Percentiles rank a stretch among this genome's conserved stretches.
These are phyloP conservation scores for Diaporthe citriasiana DNA, from an alignment of 2,329 filamentous ascomycete genomes.

Conservation along the genomic window DNA sequence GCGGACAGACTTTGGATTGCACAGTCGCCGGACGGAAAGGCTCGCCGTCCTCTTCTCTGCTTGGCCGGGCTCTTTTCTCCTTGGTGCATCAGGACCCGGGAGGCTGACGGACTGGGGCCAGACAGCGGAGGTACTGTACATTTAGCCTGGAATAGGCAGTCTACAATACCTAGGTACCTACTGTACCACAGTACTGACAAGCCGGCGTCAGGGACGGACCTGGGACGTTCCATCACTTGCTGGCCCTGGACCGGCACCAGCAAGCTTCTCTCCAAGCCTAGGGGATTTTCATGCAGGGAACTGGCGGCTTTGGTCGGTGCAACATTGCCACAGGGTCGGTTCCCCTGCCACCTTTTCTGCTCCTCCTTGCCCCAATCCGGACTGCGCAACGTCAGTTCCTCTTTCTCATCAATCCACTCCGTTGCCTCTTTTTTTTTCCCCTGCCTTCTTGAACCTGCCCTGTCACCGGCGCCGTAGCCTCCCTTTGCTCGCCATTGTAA, in stretches of 20 bases:
- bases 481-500: constrained; percentile 29
- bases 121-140: not conserved
- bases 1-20: not conserved
- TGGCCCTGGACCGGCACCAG: constrained; percentile 34
- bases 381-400: constrained; percentile 38
- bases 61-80: not conserved
- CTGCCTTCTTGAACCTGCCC: constrained; percentile 21
- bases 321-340: constrained; percentile 43
- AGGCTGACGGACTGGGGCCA: not conserved
- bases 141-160: not conserved
- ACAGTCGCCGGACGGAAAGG: constrained; percentile 1
- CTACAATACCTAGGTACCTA: not conserved
- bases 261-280: constrained; percentile 38
- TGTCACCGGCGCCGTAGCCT: constrained; percentile 9
- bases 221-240: constrained; percentile 37
- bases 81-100: not conserved
- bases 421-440: constrained; percentile 18
- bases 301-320: constrained; percentile 39
- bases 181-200: not conserved
- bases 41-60: not conserved
- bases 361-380: constrained; percentile 39
- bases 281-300: constrained; percentile 41
- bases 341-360: constrained; percentile 43
- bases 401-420: constrained; percentile 32
- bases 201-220: constrained; percentile 41